These are phyloP conservation scores for Globisporangium takayamanum DNA, from an alignment of 352 stramenopile species.

Conservation along the genomic window DNA sequence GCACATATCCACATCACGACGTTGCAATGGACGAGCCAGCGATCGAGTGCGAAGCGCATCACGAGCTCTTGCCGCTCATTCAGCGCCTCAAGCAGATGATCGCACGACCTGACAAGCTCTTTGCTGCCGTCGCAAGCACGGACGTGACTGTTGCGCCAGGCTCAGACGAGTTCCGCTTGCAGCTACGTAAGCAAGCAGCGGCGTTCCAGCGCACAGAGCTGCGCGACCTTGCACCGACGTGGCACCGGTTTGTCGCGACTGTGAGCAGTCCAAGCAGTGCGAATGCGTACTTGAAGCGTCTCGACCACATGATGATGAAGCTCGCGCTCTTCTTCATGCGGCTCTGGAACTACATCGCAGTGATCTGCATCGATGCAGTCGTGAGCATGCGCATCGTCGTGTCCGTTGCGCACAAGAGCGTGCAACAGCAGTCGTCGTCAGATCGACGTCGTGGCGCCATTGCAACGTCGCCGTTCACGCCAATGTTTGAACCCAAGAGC, in stretches of 20 bases:
- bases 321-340: conserved; percentile 43
- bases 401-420: conserved; percentile 12
- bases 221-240: conserved; percentile 17
- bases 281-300: conserved; percentile 15
- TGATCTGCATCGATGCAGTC: conserved; percentile 34
- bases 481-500: conserved; percentile 28
- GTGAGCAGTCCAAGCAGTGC: conserved; percentile 5
- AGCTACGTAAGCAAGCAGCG: conserved; percentile 26
- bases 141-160: neutral
- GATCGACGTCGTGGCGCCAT: conserved; percentile 16
- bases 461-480: conserved; percentile 19
- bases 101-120: conserved; percentile 35
- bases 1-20: conserved; percentile 1
- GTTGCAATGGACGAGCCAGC: neutral
- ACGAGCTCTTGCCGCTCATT: conserved; percentile 32
- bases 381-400: conserved; percentile 25
- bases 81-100: conserved; percentile 44
- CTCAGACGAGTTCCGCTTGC: conserved; percentile 13
- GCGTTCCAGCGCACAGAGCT: conserved; percentile 36
- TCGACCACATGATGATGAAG: conserved; percentile 53
- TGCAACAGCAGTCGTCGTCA: conserved; percentile 8
- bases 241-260: conserved; percentile 22
- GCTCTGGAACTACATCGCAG: conserved; percentile 47
- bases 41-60: conserved; percentile 16
- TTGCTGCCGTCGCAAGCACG: conserved; percentile 31